Evolutionary conservation across 1,139 yeast genomes (phyloP), one percentile per base, ranked within the genome.

Genomic region (Meyerozyma athensensis): DNA sequence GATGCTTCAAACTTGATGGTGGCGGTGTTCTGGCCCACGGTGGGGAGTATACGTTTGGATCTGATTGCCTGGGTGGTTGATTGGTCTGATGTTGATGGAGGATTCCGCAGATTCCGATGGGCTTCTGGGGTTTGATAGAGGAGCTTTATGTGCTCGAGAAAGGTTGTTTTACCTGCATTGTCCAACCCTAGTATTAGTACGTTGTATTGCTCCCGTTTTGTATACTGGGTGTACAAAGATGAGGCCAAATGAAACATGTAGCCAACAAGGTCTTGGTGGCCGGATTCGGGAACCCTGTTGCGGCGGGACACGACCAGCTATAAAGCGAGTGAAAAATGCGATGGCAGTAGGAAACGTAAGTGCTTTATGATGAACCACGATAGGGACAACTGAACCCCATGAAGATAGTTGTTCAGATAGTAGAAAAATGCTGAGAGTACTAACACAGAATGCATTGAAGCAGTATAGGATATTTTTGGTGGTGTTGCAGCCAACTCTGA

Each of bases 161-260:
- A 75, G 0, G 95, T 85, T 13, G 97, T 90, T 58, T 92, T 92
- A 3, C 98, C 98, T 0, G 97, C 96, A 65, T 90, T 89, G 59
- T 92, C 97, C 34, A 92, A 73, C 13, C 98, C 98, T 21, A 92
- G 67, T 30, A 92, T 85, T 31, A 92, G 69, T 4, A 92, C 77
- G 43, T 70, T 69, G 49, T 70, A 70, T 53, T 69, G 74, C 44
- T 70, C 76, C 39, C 74, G 56, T 48, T 68, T 65, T 43, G 74
- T 68, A 49, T 68, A 70, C 48, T 69, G 74, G 4, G 74, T 65
- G 47, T 70, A 70, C 36, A 70, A 52, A 19, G 75, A 68, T 30
- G 72, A 65, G 16, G 71, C 76, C 35, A 70, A 54, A 45, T 70
- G 76, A 46, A 70, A 70, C 76, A 70, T 70, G 32, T n/a, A n/a